Conservation (phyloP, 257 asterid species). For the Marsdenia floribunda region DNA sequence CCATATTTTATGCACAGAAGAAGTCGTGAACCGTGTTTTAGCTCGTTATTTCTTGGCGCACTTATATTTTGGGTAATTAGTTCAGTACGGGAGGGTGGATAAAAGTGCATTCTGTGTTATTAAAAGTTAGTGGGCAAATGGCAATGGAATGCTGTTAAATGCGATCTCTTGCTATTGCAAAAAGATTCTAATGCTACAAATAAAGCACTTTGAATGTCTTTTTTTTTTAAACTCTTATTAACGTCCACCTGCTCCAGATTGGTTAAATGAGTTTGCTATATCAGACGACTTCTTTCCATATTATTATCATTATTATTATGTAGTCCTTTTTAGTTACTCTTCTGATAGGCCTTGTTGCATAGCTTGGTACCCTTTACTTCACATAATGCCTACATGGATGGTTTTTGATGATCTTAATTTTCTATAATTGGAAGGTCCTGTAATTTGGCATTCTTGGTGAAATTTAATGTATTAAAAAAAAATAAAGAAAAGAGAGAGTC, state of each 20-base stretch:
- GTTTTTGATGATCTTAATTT: neutral
- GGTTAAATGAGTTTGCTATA: neutral
- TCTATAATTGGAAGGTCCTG: neutral
- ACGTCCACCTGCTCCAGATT: neutral
- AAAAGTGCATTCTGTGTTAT: no score
- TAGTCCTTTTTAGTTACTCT: neutral
- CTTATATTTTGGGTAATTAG: neutral
- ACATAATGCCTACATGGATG: neutral
- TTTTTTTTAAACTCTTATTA: neutral
- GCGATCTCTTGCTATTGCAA: neutral
- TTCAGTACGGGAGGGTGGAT: neutral
- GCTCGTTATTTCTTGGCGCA: neutral
- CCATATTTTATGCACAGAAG: neutral
- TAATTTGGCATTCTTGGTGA: no score
- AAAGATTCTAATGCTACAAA: neutral
- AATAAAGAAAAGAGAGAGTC: no score
- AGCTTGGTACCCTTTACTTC: neutral
- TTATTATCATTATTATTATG: neutral
- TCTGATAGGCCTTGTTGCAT: neutral
- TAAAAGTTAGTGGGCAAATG: no score
- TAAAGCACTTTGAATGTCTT: neutral
- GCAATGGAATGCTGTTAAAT: neutral
- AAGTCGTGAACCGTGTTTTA: neutral
- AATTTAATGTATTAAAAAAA: neutral
- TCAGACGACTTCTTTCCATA: neutral